Percentiles rank a stretch among this genome's conserved stretches.
These are phyloP conservation scores for Leishmania gerbilli DNA, from an alignment of 208 protist genomes.

Conservation along the genomic window DNA sequence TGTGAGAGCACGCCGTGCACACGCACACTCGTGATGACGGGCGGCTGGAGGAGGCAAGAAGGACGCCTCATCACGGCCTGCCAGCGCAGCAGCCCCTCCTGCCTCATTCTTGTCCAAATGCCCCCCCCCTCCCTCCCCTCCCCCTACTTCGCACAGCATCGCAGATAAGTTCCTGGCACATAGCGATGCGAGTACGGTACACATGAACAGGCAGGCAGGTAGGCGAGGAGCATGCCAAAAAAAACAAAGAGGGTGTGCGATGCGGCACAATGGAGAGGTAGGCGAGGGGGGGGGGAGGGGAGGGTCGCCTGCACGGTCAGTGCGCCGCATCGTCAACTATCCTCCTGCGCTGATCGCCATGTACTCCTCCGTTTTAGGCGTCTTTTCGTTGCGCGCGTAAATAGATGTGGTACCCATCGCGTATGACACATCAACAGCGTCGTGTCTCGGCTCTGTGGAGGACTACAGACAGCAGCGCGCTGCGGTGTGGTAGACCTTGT, in stretches of 20 bases:
- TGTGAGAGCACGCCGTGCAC: neutral
- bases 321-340: neutral
- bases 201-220: too few species aligned
- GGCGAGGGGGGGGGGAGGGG: neutral
- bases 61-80: neutral
- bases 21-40: neutral
- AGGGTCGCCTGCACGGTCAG: neutral
- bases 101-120: neutral
- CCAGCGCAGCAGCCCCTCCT: neutral
- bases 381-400: neutral
- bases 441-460: neutral
- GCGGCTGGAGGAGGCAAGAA: neutral
- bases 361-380: neutral
- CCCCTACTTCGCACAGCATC: neutral
- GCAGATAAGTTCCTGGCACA: neutral
- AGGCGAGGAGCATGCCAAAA: neutral
- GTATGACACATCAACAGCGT: neutral
- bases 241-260: neutral
- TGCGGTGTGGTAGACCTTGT: conserved; percentile 75
- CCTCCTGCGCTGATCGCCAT: neutral
- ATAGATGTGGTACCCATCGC: neutral
- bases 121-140: too few species aligned
- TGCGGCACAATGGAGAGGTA: neutral
- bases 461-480: conserved; percentile 44
- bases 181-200: neutral